Conservation (phyloP, 352 stramenopile species). For the Achlya hypogyna region DNA sequence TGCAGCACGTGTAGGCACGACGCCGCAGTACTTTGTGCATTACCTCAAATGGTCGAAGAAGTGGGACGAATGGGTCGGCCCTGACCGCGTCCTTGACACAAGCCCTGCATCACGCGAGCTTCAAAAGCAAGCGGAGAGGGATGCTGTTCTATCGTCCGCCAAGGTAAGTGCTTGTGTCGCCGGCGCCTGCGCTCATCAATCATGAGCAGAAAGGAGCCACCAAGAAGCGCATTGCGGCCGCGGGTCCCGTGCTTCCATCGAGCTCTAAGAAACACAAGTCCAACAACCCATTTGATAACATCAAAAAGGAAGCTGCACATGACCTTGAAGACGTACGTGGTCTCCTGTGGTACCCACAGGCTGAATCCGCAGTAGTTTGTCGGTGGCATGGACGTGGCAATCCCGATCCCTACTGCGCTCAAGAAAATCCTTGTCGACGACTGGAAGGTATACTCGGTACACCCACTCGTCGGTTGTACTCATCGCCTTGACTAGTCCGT, state of each 20-base stretch:
- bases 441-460: slow-evolving; percentile 45
- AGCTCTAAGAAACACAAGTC: slow-evolving; percentile 52
- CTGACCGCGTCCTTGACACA: slow-evolving; percentile 63
- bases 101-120: slow-evolving; percentile 42
- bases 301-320: slow-evolving; percentile 54
- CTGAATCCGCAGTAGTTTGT: slow-evolving; percentile 1
- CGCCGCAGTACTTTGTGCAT: slow-evolving; percentile 81
- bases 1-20: slow-evolving; percentile 3
- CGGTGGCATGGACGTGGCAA: slow-evolving; percentile 38
- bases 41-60: slow-evolving; percentile 89
- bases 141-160: not conserved
- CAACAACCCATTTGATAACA: slow-evolving; percentile 51
- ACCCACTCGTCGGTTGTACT: not conserved
- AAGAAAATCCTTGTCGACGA: slow-evolving; percentile 89
- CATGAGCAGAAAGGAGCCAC: slow-evolving; percentile 36
- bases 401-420: slow-evolving; percentile 85
- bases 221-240: slow-evolving; percentile 25
- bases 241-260: slow-evolving; percentile 16
- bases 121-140: slow-evolving; percentile 39
- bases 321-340: slow-evolving; percentile 45
- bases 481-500: not conserved
- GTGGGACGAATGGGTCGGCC: slow-evolving; percentile 85
- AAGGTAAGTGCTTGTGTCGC: not conserved
- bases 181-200: not conserved
- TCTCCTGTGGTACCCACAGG: slow-evolving; percentile 20